Base-by-base conservation (phyloP, 2,329 filamentous ascomycete species). In the Balansia obtecta region DNA sequence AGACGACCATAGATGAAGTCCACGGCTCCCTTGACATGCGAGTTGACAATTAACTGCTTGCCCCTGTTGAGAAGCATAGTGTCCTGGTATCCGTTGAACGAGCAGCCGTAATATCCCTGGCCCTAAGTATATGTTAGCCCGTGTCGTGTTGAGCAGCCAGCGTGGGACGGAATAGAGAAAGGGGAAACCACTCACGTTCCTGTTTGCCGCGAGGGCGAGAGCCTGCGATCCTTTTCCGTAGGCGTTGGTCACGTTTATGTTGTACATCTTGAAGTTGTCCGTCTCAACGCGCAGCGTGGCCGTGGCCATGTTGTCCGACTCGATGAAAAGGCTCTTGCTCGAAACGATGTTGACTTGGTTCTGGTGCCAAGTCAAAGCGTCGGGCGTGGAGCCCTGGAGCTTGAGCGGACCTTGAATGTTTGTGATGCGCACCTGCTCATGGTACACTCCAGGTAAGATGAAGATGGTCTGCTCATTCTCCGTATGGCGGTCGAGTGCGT, bases 371-470 rank as follows among this genome's bases (percentile, higher is more conserved):
- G n/a, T n/a, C n/a, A n/a, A n/a, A n/a, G 73, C 73, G 56, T 77
- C 70, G 32, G 65, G 62, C 0, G 81, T 83, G 58, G 76, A 76
- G 22, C 82, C 82, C 58, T 78, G 79, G 54, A 82, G 71, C 32
- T 72, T 75, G 27, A 82, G 64, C n/a, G 71, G 64, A 2, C 48
- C 22, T 0, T 18, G 16, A 20, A 49, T 5, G 13, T 22, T 9
- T 12, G 39, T 11, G 10, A 49, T 39, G 32, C 10, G 30, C 32
- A 49, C 33, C n/a, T 49, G 48, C 41, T 45, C 48, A 2, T 22
- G 0, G 20, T 49, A 49, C 9, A 11, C 20, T 2, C 48, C 48
- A 13, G 48, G 20, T 7, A 39, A n/a, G 16, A 49, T 45, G 30
- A 49, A 49, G 48, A 49, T 40, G 41, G 5, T n/a, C 12, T 49